Evolutionary conservation across 2,329 filamentous ascomycete genomes (phyloP), one percentile per base, ranked within the genome.

Genomic region (Pezizomycotina sp.): DNA sequence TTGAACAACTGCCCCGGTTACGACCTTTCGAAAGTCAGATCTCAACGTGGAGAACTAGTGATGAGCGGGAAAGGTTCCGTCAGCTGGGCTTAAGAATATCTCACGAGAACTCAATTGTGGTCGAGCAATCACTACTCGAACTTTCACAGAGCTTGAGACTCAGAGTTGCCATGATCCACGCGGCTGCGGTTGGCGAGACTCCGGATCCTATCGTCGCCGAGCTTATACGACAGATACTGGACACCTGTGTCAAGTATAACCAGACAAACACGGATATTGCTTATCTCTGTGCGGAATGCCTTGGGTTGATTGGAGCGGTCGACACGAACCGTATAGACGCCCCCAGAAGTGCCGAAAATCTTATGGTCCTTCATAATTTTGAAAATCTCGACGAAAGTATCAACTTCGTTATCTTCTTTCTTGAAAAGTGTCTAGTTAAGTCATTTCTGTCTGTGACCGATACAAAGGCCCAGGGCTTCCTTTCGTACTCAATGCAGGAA

Each of bases 401-500:
- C 10, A 74, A 89, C 44, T 99, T 95, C 56, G 71, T 82, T 5
- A 64, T 89, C 25, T 83, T 84, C 50, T 65, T 92, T 29, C 64
- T 99, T 10, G 77, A 92, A 51, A 69, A 91, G 52, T 77, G 92
- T 5, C 62, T 98, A 7, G 82, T 95, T 16, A 83, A 84, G 43
- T 77, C 84, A 1, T 99, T 98, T 53, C 63, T 92, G 27, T 92
- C 86, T 1, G 78, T 81, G 1, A 89, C 78, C 0, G 91, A 93
- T 54, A 78, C 83, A 2, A 75, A 73, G 47, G 68, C 83, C 4
- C 89, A 95, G 56, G 84, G 83, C 0, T 92, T 91, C 53, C 65
- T 99, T 12, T 86, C 86, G 1, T 98, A 79, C 57, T 80, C 77
- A 2, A 93, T 98, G 74, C 89, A 99, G 56, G 77, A 92, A 50